Conservation (phyloP, 2,329 filamentous ascomycete species). For the Arthrobotrys conoides region DNA sequence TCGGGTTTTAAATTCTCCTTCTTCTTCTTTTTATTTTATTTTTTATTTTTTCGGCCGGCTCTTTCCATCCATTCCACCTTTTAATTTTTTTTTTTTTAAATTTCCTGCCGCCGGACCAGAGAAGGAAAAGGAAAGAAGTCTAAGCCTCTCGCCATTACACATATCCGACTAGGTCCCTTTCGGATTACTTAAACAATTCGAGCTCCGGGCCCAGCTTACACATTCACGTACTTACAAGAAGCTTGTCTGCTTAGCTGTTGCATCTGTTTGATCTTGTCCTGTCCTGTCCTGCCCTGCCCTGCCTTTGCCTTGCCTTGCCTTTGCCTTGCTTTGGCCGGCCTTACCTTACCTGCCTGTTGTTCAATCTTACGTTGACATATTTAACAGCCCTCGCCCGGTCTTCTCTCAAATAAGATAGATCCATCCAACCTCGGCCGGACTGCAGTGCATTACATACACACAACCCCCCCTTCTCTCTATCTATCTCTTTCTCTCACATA, state of each 20-base stretch:
- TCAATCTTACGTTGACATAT: conserved; percentile 58
- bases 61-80: conserved; percentile 23
- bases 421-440: conserved; percentile 39
- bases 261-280: too few relatives aligned
- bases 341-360: conserved; percentile 19
- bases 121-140: conserved; percentile 5
- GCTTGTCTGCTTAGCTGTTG: conserved; percentile 37
- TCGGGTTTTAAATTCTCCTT: too few relatives aligned
- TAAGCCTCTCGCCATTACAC: conserved; percentile 57
- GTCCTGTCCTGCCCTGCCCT: neutral
- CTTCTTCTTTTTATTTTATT: too few relatives aligned
- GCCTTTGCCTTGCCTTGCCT: conserved; percentile 17
- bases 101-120: conserved; percentile 18
- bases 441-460: conserved; percentile 32
- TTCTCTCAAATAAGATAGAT: conserved; percentile 35
- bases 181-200: conserved; percentile 57
- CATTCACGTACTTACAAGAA: conserved; percentile 19
- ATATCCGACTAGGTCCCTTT: conserved; percentile 40
- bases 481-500: too few relatives aligned
- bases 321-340: conserved; percentile 13
- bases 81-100: conserved; percentile 7
- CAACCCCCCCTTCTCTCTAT: too few relatives aligned
- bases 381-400: conserved; percentile 51
- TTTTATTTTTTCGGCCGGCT: conserved; percentile 33
- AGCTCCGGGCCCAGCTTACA: conserved; percentile 43